A percentile compares a stretch with the other conserved stretches of the same genome.
Evolutionary conservation across 148 eudicot genomes (phyloP).

Genomic region (Nyssa sinensis): DNA sequence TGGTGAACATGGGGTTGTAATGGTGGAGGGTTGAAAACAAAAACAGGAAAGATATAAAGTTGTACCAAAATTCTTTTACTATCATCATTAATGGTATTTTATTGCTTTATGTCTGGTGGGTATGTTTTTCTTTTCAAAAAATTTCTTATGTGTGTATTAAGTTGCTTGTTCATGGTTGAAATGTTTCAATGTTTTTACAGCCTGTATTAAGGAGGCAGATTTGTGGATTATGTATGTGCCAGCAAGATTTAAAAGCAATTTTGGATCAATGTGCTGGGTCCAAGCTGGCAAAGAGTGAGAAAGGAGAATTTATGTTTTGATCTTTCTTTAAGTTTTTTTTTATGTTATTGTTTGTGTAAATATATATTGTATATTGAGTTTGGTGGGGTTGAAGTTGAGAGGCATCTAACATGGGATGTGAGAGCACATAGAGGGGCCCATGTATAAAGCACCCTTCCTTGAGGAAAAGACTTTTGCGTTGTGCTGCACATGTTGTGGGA

Average conservation of each 20-base stretch:
- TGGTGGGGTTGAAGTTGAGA: slow-evolving; percentile 5
- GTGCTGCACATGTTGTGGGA: slow-evolving; percentile 21
- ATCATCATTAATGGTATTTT: neutral
- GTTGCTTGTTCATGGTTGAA: too few species aligned
- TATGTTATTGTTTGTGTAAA: neutral
- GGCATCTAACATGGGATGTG: slow-evolving; percentile 6
- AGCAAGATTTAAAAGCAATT: neutral
- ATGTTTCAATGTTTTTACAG: slow-evolving; percentile 3
- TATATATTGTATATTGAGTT: neutral
- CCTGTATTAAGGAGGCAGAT: slow-evolving; percentile 3
- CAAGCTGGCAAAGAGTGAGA: slow-evolving; percentile 15
- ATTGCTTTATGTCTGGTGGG: neutral
- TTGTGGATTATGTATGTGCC: slow-evolving; percentile 2
- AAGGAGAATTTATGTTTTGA: neutral
- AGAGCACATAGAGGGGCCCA: slow-evolving; percentile 6
- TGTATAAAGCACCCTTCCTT: neutral
- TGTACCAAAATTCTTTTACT: slow-evolving; percentile 3
- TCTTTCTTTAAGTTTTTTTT: neutral
- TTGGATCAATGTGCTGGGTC: slow-evolving; percentile 10
- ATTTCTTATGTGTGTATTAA: neutral
- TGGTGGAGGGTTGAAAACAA: neutral
- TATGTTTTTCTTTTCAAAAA: neutral
- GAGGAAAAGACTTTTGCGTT: neutral
- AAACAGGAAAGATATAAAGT: neutral
- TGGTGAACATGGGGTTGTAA: neutral